Percentiles rank a stretch among this genome's conserved stretches.
Evolutionary conservation across 495 filamentous ascomycete species (phyloP).

Genomic region (Hypoxylon lienhwacheense): DNA sequence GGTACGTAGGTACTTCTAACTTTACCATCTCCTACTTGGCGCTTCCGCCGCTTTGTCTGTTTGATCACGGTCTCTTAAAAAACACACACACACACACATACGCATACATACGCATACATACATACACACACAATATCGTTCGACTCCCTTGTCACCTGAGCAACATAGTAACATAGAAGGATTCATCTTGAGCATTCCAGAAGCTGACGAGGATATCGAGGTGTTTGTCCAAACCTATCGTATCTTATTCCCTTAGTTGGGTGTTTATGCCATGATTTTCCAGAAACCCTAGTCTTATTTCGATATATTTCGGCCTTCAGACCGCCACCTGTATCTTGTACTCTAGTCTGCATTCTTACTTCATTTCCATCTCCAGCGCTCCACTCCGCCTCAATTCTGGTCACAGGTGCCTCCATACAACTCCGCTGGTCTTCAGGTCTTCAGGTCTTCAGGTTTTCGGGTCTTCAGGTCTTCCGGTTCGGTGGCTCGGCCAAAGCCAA

Average conservation of each 20-base stretch:
- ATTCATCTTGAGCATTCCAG: slow-evolving; percentile 10
- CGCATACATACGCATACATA: too few species aligned
- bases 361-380: slow-evolving; percentile 7
- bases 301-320: slow-evolving; percentile 15
- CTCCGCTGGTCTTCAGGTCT: slow-evolving; percentile 8
- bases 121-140: slow-evolving; percentile 13
- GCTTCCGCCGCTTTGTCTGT: background rate
- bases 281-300: slow-evolving; percentile 10
- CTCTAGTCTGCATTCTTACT: slow-evolving; percentile 4
- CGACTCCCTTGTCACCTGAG: slow-evolving; percentile 27
- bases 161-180: background rate
- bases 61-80: slow-evolving; percentile 11
- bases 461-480: too few species aligned
- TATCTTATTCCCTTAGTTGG: background rate
- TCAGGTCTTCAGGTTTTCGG: background rate
- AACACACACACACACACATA: too few species aligned
- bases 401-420: slow-evolving; percentile 7
- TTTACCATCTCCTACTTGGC: background rate
- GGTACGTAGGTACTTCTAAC: too few species aligned
- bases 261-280: slow-evolving; percentile 23
- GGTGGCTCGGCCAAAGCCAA: too few species aligned
- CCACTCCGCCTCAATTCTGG: slow-evolving; percentile 5
- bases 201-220: slow-evolving; percentile 8
- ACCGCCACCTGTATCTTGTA: slow-evolving; percentile 17
- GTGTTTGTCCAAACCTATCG: background rate